Conservation (phyloP, 2,329 filamentous ascomycete species). For the Ceratocystis variospora region DNA sequence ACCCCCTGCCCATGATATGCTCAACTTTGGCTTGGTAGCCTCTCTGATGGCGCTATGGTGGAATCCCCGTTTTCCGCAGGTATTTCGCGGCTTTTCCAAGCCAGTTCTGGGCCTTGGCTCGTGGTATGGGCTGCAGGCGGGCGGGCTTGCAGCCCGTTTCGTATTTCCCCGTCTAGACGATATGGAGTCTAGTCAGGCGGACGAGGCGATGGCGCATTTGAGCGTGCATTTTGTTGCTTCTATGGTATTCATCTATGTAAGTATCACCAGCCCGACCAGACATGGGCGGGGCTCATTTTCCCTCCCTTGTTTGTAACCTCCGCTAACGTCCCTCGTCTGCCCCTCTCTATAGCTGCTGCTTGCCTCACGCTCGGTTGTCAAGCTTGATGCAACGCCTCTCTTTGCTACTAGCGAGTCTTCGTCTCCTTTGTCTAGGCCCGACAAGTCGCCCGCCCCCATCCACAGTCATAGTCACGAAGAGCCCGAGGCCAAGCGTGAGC, state of each 20-base stretch:
- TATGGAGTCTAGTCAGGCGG: constrained; percentile 28
- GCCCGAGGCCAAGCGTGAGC: constrained; percentile 23
- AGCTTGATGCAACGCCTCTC: constrained; percentile 43
- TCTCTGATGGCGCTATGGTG: constrained; percentile 47
- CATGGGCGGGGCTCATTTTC: too few relatives aligned
- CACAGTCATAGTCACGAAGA: neutral
- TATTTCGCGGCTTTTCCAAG: constrained; percentile 43
- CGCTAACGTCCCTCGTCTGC: neutral
- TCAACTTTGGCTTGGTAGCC: constrained; percentile 35
- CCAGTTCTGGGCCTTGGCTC: constrained; percentile 47
- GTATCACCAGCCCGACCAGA: constrained; percentile 22
- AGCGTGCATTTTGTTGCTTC: constrained; percentile 43
- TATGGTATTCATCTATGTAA: constrained; percentile 40
- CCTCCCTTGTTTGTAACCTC: neutral
- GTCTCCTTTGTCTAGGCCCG: constrained; percentile 4
- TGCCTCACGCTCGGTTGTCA: constrained; percentile 21
- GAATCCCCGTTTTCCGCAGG: constrained; percentile 53
- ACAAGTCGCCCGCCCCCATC: neutral
- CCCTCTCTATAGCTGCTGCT: neutral
- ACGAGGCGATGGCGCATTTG: constrained; percentile 31
- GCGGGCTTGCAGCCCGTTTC: constrained; percentile 43
- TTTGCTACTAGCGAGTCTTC: constrained; percentile 27
- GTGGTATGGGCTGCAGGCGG: constrained; percentile 52
- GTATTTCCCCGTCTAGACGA: constrained; percentile 33
- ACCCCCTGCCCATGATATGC: constrained; percentile 30